Percentiles rank a stretch among this genome's conserved stretches.
Conservation (phyloP, 75 land plant genomes). For the Cupressus sempervirens region DNA sequence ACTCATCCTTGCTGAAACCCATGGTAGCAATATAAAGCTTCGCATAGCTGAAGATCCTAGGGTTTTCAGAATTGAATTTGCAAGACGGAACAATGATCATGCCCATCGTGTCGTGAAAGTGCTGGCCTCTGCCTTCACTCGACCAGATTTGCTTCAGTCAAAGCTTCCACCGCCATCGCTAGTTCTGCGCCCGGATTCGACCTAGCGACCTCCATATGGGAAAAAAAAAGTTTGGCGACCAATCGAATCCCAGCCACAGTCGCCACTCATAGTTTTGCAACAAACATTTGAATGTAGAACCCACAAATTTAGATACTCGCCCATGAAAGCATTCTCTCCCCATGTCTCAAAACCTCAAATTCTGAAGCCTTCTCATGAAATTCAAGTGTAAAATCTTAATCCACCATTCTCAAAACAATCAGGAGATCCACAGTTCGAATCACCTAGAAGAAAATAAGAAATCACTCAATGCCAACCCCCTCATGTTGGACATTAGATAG, state of each 20-base stretch:
- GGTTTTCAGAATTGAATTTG: constrained; percentile 8
- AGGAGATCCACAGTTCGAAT: neutral
- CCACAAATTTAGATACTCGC: neutral
- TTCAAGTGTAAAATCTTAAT: neutral
- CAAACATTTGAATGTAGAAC: neutral
- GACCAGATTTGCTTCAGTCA: constrained; percentile 6
- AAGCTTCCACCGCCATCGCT: constrained; percentile 8
- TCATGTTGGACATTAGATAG: no score
- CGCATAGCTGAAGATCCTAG: constrained; percentile 54
- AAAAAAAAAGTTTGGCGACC: neutral
- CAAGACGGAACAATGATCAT: neutral
- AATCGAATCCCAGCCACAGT: constrained; percentile 1
- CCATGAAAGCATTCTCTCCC: neutral
- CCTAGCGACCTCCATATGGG: neutral
- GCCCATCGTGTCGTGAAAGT: neutral
- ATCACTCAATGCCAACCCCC: neutral
- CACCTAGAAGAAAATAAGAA: neutral
- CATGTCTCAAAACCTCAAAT: neutral
- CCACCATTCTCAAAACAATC: neutral
- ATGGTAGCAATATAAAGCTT: constrained; percentile 62
- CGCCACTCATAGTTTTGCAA: constrained; percentile 7
- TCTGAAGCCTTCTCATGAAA: neutral
- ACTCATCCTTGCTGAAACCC: constrained; percentile 44
- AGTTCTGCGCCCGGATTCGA: neutral
- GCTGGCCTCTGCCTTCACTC: neutral